Conservation (phyloP, 805 yeast genomes). For the Candida ulmi region DNA sequence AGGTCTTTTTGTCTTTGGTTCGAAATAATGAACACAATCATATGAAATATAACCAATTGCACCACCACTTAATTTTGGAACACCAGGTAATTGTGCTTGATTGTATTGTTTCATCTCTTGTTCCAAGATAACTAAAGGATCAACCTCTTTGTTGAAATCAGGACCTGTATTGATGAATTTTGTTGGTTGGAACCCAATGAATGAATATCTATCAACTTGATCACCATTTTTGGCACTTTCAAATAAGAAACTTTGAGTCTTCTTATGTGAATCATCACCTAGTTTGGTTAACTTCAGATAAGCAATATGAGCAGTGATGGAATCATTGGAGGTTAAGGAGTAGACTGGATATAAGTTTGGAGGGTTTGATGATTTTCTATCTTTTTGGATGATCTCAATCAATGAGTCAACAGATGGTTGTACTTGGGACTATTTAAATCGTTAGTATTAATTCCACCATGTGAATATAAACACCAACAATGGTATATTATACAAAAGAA, state of each 20-base stretch:
- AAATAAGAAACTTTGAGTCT: constrained; percentile 70
- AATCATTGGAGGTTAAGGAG: constrained; percentile 67
- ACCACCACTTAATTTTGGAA: constrained; percentile 87
- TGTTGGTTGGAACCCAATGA: constrained; percentile 82
- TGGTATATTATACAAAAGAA: no score
- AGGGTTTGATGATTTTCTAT: constrained; percentile 25
- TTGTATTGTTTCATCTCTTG: constrained; percentile 57
- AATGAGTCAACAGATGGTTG: constrained; percentile 51
- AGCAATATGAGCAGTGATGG: constrained; percentile 85
- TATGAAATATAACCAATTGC: constrained; percentile 95
- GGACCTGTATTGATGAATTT: constrained; percentile 83
- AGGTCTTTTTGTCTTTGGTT: constrained; percentile 77
- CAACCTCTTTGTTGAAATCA: constrained; percentile 47
- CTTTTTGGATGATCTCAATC: constrained; percentile 31
- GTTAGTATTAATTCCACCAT: no score
- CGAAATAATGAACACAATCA: constrained; percentile 95
- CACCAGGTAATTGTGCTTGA: constrained; percentile 76
- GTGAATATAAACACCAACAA: no score
- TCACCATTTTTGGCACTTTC: constrained; percentile 91
- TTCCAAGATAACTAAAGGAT: constrained; percentile 75
- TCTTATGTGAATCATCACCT: constrained; percentile 45
- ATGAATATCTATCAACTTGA: constrained; percentile 83
- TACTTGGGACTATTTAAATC: constrained; percentile 22
- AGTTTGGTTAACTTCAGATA: constrained; percentile 68
- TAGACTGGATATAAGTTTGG: constrained; percentile 81